Conservation (phyloP, 2,329 filamentous ascomycete species). For the Hypoxylon sp. region DNA sequence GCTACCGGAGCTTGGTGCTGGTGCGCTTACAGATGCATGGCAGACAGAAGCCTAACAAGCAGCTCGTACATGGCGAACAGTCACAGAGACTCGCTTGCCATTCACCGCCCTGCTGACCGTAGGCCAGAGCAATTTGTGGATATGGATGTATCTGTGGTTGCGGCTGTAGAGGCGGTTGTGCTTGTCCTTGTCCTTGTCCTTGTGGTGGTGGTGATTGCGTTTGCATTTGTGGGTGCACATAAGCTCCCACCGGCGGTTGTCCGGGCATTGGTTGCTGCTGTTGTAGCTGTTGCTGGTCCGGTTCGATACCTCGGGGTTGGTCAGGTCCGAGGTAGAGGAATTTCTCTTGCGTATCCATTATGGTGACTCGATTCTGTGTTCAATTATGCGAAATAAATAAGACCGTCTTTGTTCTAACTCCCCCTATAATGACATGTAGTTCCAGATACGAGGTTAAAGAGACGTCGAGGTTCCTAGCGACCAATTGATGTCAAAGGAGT, state of each 20-base stretch:
- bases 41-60: conserved; percentile 50
- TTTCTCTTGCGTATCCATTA: conserved; percentile 40
- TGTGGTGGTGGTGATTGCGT: conserved; percentile 5
- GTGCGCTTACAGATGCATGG: conserved; percentile 52
- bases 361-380: neutral
- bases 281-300: conserved; percentile 1
- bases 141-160: conserved; percentile 21
- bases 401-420: neutral
- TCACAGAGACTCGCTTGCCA: conserved; percentile 53
- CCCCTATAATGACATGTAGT: neutral
- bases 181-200: neutral
- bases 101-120: conserved; percentile 48
- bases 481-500: neutral
- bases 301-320: conserved; percentile 20
- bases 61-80: conserved; percentile 52
- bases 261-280: conserved; percentile 11
- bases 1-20: neutral
- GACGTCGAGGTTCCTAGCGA: neutral
- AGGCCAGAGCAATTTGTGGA: conserved; percentile 29
- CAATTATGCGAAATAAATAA: neutral
- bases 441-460: neutral
- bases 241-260: conserved; percentile 23
- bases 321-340: conserved; percentile 28
- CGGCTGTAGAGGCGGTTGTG: conserved; percentile 10
- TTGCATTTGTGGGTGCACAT: conserved; percentile 3